Evolutionary conservation across 805 yeast species (phyloP), one percentile per base, ranked within the genome.

Genomic region (Wickerhamiella siamensis): DNA sequence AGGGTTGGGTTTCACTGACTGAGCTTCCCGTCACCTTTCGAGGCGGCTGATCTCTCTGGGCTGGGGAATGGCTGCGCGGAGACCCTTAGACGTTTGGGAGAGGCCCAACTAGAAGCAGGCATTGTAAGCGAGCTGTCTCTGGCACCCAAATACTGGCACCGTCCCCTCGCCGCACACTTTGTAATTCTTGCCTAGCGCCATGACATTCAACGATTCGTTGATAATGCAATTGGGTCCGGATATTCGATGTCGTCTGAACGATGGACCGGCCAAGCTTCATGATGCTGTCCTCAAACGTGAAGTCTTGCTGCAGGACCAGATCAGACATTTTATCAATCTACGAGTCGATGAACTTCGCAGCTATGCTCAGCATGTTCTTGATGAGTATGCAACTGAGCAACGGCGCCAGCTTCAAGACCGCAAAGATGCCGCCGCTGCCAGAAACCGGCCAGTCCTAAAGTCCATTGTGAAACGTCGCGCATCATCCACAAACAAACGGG

Each of bases 401-500:
- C 33, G 19, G 38, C 41, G 20, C 6, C 16, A 10, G 16, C 15
- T n/a, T 10, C 31, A 26, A 15, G 32, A 36, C 21, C 36, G 40
- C 26, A 36, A 31, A 17, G 38, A 36, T 18, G 31, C 39, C 16
- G n/a, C 14, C 18, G 36, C 12, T 18, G 34, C 40, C 4, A 36
- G 15, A 12, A 22, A 14, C 19, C 36, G 41, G 38, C 49, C 47
- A 12, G 41, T 38, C 31, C 44, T 49, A 31, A 51, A 51, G 29
- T 45, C 51, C 3, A 44, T 47, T 17, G 51, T 51, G 22, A 51
- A 51, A 35, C 49, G 51, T 9, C 43, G 46, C 26, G 49, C 55
- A 20, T 50, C 51, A 16, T 19, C 32, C 15, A 17, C 40, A 19
- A 51, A 45, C 27, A 52, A 52, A 40, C 50, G 49, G 20, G 54